Percentiles rank a stretch among this genome's conserved stretches.
Conservation (phyloP, 805 yeast genomes). For the Metschnikowia colocasiae region DNA sequence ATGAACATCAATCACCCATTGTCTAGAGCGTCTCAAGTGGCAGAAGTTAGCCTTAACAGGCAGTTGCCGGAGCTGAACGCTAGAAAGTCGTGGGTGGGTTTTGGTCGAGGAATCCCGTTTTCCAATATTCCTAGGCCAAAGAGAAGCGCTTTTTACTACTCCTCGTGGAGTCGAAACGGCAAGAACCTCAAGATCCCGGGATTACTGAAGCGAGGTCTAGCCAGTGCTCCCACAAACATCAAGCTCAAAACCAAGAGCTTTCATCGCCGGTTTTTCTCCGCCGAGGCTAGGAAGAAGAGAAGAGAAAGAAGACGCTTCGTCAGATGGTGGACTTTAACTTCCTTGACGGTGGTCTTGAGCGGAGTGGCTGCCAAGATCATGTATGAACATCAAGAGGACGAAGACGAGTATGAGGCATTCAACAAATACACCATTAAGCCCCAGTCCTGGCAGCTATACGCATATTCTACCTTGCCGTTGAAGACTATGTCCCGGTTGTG, state of each 20-base stretch:
- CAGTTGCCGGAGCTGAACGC: constrained; percentile 11
- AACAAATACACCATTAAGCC: constrained; percentile 51
- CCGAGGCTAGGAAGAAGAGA: constrained; percentile 39
- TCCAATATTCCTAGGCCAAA: constrained; percentile 58
- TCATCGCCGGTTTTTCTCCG: constrained; percentile 40
- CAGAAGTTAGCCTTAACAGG: constrained; percentile 28
- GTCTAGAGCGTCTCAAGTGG: constrained; percentile 38
- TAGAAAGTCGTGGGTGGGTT: constrained; percentile 23
- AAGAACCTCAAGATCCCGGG: constrained; percentile 17
- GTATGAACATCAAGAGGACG: constrained; percentile 33
- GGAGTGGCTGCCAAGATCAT: constrained; percentile 50
- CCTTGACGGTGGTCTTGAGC: constrained; percentile 49
- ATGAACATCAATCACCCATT: constrained; percentile 42
- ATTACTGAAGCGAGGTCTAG: constrained; percentile 29
- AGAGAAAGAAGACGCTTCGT: constrained; percentile 40
- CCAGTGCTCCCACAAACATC: constrained; percentile 35
- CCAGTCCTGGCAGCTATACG: constrained; percentile 84
- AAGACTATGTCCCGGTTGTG: constrained; percentile 88
- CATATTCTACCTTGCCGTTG: constrained; percentile 86
- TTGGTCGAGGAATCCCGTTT: constrained; percentile 33
- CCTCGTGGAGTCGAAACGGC: constrained; percentile 34
- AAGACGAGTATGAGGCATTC: constrained; percentile 24
- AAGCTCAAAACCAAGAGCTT: constrained; percentile 34
- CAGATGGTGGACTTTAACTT: constrained; percentile 54
- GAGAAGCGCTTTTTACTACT: constrained; percentile 49